Evolutionary conservation across 805 yeast species (phyloP), one percentile per base, ranked within the genome.

Genomic region (Candida silvatica): DNA sequence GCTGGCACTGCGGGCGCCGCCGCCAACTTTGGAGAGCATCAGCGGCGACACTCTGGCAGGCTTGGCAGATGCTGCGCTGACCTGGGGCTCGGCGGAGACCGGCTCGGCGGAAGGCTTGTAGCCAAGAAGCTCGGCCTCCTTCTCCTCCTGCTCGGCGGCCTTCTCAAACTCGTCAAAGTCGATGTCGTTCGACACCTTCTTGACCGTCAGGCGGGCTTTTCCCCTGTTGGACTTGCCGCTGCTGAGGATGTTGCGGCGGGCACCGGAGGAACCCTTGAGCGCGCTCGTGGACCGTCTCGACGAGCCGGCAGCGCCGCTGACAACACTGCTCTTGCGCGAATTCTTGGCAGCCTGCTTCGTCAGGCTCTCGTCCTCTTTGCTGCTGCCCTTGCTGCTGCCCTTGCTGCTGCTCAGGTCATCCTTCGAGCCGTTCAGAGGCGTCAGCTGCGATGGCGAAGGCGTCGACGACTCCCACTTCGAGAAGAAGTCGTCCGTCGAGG

Each of bases 71-170:
- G 37, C 35, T 2, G 38, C 38, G 17, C 27, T 34, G 14, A 29
- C 20, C 2, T 29, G 12, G 12, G 22, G 14, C 15, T 16, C 5
- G 6, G 17, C 14, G 6, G 25, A 19, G 6, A 11, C 22, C 8
- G 17, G 17, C 15, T 41, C 44, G 15, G 18, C 34, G n/a, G 15
- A 17, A 16, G 76, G 75, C 38, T 63, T 67, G 49, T 72, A 72
- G 9, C 79, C 79, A 46, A 73, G 61, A 32, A 57, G 53, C 43
- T 66, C 66, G 23, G 76, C 69, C 48, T 82, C 81, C 50, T 80
- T 84, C 36, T 80, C 83, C 56, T 88, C 97, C 50, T 71, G 68
- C 55, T 80, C 75, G 17, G 96, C 97, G 51, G 80, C 80, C 52
- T 71, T 79, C 57, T 86, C 78, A 43, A 73, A 62, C 44, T 67